Base-by-base conservation (phyloP, 2,329 filamentous ascomycete species). In the Akanthomyces lecanii region DNA sequence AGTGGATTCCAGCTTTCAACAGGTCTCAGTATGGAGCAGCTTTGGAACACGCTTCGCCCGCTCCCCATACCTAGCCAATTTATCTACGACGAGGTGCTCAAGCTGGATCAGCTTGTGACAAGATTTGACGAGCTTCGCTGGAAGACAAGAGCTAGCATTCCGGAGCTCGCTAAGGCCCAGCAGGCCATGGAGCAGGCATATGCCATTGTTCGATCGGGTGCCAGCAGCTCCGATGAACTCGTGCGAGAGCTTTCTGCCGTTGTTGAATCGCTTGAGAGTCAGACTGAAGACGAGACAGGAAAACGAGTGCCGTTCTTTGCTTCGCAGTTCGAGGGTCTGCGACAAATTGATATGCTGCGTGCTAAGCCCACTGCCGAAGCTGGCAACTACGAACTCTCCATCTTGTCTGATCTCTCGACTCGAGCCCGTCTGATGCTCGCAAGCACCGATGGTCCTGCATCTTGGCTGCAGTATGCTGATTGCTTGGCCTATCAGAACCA, bases 31-130 rank as follows among this genome's bases (percentile, higher is more conserved):
- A 95, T 96, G 90, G 90, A 95, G 71, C 73, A 78, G 10, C 80
- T 96, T 5, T 96, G 93, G 94, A 83, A 85, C 48, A 70, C 79
- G 1, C 84, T 96, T 70, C 85, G 89, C 60, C 91, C 92, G 0
- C 73, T 78, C 12, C 81, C 85, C 5, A 78, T 87, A 25, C 74
- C 79, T 1, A 79, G 80, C 21, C 72, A 76, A 28, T 69, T 71
- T 4, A 76, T 79, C 0, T 74, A 87, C 48, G 73, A 78, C 33
- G 79, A 78, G 42, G 76, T 82, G 7, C 65, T 78, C 14, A 77
- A 81, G 44, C 77, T 89, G 68, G 82, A 87, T 66, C 75, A 76
- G 12, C 76, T 90, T 5, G 85, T 85, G 1, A 72, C 72, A 2
- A 79, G 85, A 56, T 89, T 90, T 63, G 87, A 90, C 71, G 71